Conservation (phyloP, 176 grass and related monocot species). For the Neostapfia colusana region DNA sequence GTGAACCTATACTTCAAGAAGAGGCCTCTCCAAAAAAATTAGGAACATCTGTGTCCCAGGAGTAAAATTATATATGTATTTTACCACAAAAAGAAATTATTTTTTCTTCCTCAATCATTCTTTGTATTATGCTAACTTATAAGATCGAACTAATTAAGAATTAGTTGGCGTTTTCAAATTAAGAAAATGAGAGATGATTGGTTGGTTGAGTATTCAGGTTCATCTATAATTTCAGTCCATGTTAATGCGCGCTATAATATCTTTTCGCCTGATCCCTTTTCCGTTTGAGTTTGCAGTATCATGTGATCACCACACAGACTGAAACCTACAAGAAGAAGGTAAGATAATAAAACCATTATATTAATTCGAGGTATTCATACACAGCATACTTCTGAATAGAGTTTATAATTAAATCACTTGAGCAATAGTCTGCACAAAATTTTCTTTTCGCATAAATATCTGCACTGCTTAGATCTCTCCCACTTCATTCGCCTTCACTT, state of each 20-base stretch:
- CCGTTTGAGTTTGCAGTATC: conserved; percentile 61
- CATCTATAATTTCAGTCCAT: background rate
- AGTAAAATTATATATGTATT: background rate
- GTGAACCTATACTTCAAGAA: background rate
- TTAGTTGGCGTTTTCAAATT: background rate
- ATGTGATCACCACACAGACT: conserved; percentile 80
- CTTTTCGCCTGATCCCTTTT: background rate
- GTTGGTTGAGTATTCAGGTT: background rate
- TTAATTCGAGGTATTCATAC: background rate
- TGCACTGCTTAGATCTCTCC: background rate
- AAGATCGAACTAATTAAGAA: background rate
- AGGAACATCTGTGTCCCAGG: background rate
- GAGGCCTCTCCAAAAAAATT: background rate
- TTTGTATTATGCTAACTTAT: background rate
- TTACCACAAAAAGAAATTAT: background rate
- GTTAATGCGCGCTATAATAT: background rate
- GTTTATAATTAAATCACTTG: background rate
- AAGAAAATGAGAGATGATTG: background rate
- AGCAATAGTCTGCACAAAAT: background rate
- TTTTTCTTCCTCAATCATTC: background rate
- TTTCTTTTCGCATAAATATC: background rate
- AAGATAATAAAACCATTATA: background rate
- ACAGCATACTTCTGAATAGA: background rate
- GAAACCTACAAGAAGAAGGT: conserved; percentile 98
- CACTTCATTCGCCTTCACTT: background rate